Conservation (phyloP, 73 alveolate species). For the Uronychia binucleata region DNA sequence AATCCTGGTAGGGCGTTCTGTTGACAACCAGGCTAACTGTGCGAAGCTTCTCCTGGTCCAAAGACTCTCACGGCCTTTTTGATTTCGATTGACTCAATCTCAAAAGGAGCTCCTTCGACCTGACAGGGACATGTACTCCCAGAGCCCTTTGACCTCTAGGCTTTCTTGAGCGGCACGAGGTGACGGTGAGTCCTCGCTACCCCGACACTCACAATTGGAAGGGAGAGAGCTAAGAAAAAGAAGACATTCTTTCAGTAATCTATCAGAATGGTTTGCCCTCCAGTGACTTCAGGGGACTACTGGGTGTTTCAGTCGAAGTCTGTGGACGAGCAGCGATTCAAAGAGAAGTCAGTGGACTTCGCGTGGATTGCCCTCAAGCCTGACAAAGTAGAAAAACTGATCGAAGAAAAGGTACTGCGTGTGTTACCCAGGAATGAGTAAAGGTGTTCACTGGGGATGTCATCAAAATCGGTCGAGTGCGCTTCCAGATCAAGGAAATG, state of each 20-base stretch:
- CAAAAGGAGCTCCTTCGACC: background rate
- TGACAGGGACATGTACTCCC: background rate
- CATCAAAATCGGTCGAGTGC: conserved; percentile 43
- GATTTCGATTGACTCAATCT: conserved; percentile 59
- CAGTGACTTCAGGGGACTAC: background rate
- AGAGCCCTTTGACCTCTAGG: background rate
- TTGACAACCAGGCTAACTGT: conserved; percentile 43
- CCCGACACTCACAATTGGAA: background rate
- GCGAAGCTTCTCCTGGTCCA: conserved; percentile 74
- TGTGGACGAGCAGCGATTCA: background rate
- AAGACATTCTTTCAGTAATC: background rate
- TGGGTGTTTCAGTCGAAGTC: background rate
- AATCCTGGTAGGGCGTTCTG: too few species aligned
- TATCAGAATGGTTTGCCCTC: background rate
- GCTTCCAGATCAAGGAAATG: conserved; percentile 15
- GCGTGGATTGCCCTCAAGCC: conserved; percentile 1
- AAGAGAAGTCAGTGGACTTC: background rate
- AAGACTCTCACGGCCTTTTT: conserved; percentile 82
- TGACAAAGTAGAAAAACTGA: background rate
- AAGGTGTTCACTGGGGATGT: conserved; percentile 27
- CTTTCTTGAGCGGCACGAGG: background rate
- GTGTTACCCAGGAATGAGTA: background rate
- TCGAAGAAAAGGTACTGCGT: background rate
- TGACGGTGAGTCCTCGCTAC: background rate
- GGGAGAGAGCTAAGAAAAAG: background rate